phyloP scores from a whole-genome alignment of 345 rosid genomes.

The Mallotus nudiflorus region DNA sequence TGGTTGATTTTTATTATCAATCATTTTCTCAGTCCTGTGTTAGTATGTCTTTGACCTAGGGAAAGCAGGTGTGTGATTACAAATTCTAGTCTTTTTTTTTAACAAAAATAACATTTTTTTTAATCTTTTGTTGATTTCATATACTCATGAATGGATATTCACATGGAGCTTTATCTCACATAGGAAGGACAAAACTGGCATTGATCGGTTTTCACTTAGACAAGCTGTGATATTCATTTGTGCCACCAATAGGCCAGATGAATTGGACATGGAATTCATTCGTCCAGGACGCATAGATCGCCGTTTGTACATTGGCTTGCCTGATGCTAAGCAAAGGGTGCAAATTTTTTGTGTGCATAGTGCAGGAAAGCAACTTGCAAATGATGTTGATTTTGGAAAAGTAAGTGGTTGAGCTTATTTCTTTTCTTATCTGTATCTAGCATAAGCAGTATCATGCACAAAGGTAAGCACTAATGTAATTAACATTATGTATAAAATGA shows the following conservation, averaged over 20 bases:
- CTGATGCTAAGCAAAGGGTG: slow-evolving; percentile 87
- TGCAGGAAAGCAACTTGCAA: slow-evolving; percentile 77
- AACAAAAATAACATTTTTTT: no score
- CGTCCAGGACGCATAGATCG: slow-evolving; percentile 93
- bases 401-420: slow-evolving; percentile 31
- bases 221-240: slow-evolving; percentile 99
- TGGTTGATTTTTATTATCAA: no score
- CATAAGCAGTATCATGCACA: neutral
- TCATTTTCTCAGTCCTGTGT: no score
- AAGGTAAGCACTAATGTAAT: neutral
- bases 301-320: slow-evolving; percentile 89
- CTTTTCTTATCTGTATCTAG: neutral
- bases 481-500: neutral
- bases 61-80: no score
- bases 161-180: slow-evolving; percentile 13
- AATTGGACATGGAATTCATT: slow-evolving; percentile 91
- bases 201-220: slow-evolving; percentile 82
- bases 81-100: no score
- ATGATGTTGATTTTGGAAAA: slow-evolving; percentile 82
- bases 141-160: slow-evolving; percentile 17
- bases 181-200: slow-evolving; percentile 88
- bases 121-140: neutral
- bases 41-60: no score
- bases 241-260: slow-evolving; percentile 98
- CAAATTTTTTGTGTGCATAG: slow-evolving; percentile 91